Percentiles rank a stretch among this genome's conserved stretches.
These are phyloP conservation scores for Trichoderma asperelloides DNA, from an alignment of 495 filamentous ascomycete genomes.

Conservation along the genomic window DNA sequence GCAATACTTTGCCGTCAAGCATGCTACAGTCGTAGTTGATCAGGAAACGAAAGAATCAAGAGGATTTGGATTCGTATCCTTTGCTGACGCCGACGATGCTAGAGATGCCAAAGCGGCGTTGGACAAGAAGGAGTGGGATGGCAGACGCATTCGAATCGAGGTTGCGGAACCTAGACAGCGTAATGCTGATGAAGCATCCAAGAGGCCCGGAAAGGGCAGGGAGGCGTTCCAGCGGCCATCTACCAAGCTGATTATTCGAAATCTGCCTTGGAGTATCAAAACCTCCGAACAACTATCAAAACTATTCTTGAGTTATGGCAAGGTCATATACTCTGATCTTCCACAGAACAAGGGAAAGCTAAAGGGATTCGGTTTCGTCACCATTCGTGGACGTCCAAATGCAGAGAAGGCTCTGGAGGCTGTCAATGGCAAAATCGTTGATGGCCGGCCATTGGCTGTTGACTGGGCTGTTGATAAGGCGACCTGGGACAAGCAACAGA, in stretches of 20 bases:
- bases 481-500: conserved; percentile 62
- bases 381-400: conserved; percentile 79
- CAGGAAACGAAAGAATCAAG: conserved; percentile 72
- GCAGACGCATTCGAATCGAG: conserved; percentile 75
- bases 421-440: conserved; percentile 82
- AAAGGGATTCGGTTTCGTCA: conserved; percentile 87
- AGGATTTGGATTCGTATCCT: conserved; percentile 95
- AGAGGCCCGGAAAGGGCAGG: conserved; percentile 47
- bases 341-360: conserved; percentile 67
- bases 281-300: conserved; percentile 63
- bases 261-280: conserved; percentile 94
- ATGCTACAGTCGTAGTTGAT: conserved; percentile 80
- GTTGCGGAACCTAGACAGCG: conserved; percentile 79
- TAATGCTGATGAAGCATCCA: conserved; percentile 39
- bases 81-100: conserved; percentile 87
- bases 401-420: conserved; percentile 78
- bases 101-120: conserved; percentile 67
- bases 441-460: conserved; percentile 78
- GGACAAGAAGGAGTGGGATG: conserved; percentile 61
- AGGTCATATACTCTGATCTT: conserved; percentile 72
- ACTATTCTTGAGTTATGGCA: conserved; percentile 79
- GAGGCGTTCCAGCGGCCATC: conserved; percentile 36
- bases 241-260: conserved; percentile 86
- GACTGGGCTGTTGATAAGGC: conserved; percentile 95
- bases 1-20: conserved; percentile 85